A percentile compares a stretch with the other conserved stretches of the same genome.
Conservation (phyloP, 2,329 filamentous ascomycete genomes). For the Fusarium sp. region DNA sequence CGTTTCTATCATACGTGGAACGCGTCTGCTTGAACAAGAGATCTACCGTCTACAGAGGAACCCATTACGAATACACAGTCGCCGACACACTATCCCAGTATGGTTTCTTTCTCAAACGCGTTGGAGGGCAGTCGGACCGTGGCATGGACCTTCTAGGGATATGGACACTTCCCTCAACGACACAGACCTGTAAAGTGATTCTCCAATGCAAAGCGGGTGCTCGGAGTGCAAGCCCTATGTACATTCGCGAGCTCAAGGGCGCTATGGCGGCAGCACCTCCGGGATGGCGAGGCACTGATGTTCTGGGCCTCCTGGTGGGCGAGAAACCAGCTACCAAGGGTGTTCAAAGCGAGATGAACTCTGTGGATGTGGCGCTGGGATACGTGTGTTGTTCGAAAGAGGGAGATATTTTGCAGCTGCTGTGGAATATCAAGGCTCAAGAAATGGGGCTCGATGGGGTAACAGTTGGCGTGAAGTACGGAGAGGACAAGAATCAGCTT, state of each 20-base stretch:
- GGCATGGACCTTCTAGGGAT: slow-evolving; percentile 81
- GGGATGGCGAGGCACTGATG: slow-evolving; percentile 74
- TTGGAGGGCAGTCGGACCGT: slow-evolving; percentile 74
- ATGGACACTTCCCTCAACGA: slow-evolving; percentile 67
- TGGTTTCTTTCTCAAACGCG: slow-evolving; percentile 73
- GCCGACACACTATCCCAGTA: slow-evolving; percentile 67
- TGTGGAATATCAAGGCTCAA: slow-evolving; percentile 78
- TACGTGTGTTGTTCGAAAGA: slow-evolving; percentile 72
- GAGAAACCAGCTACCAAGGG: slow-evolving; percentile 81
- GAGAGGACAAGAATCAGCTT: slow-evolving; percentile 55
- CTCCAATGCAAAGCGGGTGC: slow-evolving; percentile 77
- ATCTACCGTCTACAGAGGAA: slow-evolving; percentile 76
- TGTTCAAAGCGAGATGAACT: slow-evolving; percentile 75
- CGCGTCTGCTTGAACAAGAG: slow-evolving; percentile 65
- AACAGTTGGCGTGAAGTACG: slow-evolving; percentile 62
- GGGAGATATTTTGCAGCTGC: slow-evolving; percentile 73
- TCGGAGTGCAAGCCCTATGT: slow-evolving; percentile 65
- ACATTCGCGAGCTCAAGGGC: slow-evolving; percentile 83
- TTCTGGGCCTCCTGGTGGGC: slow-evolving; percentile 78
- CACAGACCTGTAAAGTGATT: slow-evolving; percentile 59
- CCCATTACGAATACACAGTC: slow-evolving; percentile 81
- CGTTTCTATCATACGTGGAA: slow-evolving; percentile 74
- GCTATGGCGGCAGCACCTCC: slow-evolving; percentile 79
- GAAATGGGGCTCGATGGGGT: slow-evolving; percentile 72
- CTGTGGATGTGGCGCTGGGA: slow-evolving; percentile 75